These are phyloP conservation scores for Coniochaeta sp. DNA, from an alignment of 2,329 filamentous ascomycete species.

Conservation along the genomic window DNA sequence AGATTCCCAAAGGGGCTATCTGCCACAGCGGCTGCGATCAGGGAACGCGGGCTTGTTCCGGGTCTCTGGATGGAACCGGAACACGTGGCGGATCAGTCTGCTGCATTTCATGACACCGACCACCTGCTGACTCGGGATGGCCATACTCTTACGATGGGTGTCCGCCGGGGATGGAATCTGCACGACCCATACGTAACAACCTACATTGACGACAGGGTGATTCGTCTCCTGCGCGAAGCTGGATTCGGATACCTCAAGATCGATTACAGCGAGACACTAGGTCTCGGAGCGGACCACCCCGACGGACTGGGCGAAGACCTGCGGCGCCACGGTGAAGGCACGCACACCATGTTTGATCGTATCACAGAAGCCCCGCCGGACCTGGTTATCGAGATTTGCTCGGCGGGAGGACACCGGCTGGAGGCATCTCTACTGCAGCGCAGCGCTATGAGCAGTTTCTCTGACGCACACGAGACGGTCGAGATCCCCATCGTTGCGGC, in stretches of 20 bases:
- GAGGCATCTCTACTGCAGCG: conserved; percentile 5
- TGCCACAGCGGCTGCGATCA: not conserved
- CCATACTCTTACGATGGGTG: conserved; percentile 2
- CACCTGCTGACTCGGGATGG: conserved; percentile 5
- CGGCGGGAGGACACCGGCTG: conserved; percentile 4
- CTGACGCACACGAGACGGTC: conserved; percentile 5
- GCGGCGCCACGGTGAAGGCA: conserved; percentile 4
- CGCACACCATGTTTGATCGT: conserved; percentile 4
- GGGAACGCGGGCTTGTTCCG: conserved; percentile 4
- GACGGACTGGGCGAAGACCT: conserved; percentile 5
- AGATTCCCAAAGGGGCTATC: conserved; percentile 3
- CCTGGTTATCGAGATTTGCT: conserved; percentile 3
- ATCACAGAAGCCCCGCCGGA: conserved; percentile 5
- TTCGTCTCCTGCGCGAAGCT: not conserved
- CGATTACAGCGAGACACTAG: conserved; percentile 5
- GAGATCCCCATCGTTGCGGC: conserved; percentile 6
- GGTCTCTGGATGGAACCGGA: conserved; percentile 6
- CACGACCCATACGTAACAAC: conserved; percentile 3
- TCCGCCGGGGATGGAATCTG: conserved; percentile 5
- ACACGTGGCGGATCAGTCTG: conserved; percentile 4
- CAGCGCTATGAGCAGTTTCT: not conserved
- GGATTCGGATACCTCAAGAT: conserved; percentile 5
- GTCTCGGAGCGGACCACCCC: conserved; percentile 2
- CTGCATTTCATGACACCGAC: conserved; percentile 1
- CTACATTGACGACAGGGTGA: conserved; percentile 3